Conservation (phyloP, 1,284 basidiomycete genomes). For the Flammula alnicola region DNA sequence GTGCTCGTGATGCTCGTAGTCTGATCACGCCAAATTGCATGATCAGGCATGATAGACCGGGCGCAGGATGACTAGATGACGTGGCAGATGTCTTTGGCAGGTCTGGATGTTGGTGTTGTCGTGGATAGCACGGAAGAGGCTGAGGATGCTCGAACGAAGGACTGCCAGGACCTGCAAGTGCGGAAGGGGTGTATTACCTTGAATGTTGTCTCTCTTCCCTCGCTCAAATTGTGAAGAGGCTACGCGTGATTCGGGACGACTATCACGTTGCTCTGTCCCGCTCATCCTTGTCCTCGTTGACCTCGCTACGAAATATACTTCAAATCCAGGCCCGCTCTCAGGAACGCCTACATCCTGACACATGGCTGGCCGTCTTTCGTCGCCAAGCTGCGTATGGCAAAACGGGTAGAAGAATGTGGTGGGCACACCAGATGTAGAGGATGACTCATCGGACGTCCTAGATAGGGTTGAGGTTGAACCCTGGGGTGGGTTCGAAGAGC, state of each 20-base stretch:
- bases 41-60: no score
- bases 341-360: slow-evolving; percentile 39
- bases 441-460: slow-evolving; percentile 29
- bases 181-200: slow-evolving; percentile 44
- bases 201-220: slow-evolving; percentile 62
- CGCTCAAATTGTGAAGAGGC: slow-evolving; percentile 51
- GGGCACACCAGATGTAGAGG: slow-evolving; percentile 42
- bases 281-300: not conserved
- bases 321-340: not conserved
- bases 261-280: slow-evolving; percentile 27
- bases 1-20: slow-evolving; percentile 15
- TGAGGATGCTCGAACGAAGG: slow-evolving; percentile 20
- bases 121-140: slow-evolving; percentile 12
- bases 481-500: not conserved
- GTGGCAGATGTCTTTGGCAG: no score
- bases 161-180: not conserved
- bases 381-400: slow-evolving; percentile 44
- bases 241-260: slow-evolving; percentile 43
- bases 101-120: no score
- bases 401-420: slow-evolving; percentile 52
- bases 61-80: no score
- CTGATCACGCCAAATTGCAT: not conserved
- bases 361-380: slow-evolving; percentile 64
- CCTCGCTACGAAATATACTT: no score
- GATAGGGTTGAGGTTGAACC: not conserved